phyloP scores from a whole-genome alignment of 2,329 filamentous ascomycete genomes.

The Fusarium virguliforme region DNA sequence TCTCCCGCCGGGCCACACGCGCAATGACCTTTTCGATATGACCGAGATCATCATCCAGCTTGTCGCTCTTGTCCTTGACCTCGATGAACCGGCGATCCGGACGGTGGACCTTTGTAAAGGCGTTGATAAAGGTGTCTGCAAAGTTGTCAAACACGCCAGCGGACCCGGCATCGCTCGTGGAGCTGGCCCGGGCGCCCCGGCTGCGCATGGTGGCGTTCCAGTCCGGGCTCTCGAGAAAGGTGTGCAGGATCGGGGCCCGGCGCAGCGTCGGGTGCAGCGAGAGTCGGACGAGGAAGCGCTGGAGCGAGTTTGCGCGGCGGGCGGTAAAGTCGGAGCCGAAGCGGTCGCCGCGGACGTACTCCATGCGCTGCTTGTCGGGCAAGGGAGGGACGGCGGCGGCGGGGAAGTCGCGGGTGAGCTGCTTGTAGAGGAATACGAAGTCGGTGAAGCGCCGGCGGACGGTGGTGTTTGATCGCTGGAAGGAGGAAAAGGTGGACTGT shows the following conservation, averaged over 20 bases:
- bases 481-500: conserved; percentile 94
- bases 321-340: conserved; percentile 95
- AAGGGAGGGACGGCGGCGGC: conserved; percentile 94
- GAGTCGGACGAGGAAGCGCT: conserved; percentile 90
- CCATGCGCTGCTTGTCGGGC: conserved; percentile 99
- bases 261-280: conserved; percentile 91
- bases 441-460: conserved; percentile 96
- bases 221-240: conserved; percentile 92
- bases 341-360: conserved; percentile 95
- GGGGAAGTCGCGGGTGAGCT: conserved; percentile 88
- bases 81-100: conserved; percentile 95
- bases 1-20: conserved; percentile 88
- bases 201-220: conserved; percentile 97
- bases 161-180: conserved; percentile 64
- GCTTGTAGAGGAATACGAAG: conserved; percentile 96
- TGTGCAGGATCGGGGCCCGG: conserved; percentile 84
- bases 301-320: conserved; percentile 88
- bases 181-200: conserved; percentile 77
- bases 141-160: conserved; percentile 93
- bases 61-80: conserved; percentile 92
- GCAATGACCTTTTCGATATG: conserved; percentile 98
- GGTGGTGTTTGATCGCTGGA: conserved; percentile 83
- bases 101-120: conserved; percentile 96
- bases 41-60: conserved; percentile 91
- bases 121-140: conserved; percentile 96